Base-by-base conservation (phyloP, 202 grass and related monocot genomes). In the Eragrostis tef region DNA sequence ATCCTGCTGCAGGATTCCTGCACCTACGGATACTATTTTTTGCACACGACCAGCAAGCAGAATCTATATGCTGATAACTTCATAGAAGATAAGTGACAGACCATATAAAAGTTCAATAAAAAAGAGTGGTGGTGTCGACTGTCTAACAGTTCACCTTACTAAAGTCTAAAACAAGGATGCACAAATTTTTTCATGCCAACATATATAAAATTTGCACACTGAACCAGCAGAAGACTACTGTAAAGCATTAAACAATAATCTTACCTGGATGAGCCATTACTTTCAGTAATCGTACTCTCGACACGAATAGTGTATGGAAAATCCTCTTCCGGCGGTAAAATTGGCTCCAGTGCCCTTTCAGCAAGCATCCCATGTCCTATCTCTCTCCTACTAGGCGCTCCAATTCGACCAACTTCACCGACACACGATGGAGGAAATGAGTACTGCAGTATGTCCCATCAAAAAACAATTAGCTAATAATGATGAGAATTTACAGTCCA, bases 261-360 rank as follows among this genome's bases (percentile, higher is more conserved):
- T 85, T 84, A 98, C 95, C 95, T 98, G 27, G 95, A 98, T 0
- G 95, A 98, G 24, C 95, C 95, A 89, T 98, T 98, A 88, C 95
- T 98, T 89, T 98, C 95, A 29, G 95, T 98, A 45, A 98, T 94
- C 44, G 95, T 98, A 84, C 95, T 98, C 82, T 98, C 95, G n/a
- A 94, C 95, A 52, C 95, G 95, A 78, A 98, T 86, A 52, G 88
- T 98, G 68, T 98, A 98, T 14, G 95, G 95, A 86, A 98, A 94
- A 73, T 98, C 86, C 53, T 88, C 88, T 66, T 98, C 95, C 4
- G 77, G 67, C 14, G 95, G 95, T 82, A 98, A 91, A 89, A 91
- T 86, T 59, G 84, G 92, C 80, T 94, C 88, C 45, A 98, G 48
- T 51, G 95, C 84, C 62, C 95, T 94, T 80, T 98, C 95, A 41